Evolutionary conservation across 768 basidiomycete species (phyloP), one percentile per base, ranked within the genome.

Genomic region (Suillus subluteus): DNA sequence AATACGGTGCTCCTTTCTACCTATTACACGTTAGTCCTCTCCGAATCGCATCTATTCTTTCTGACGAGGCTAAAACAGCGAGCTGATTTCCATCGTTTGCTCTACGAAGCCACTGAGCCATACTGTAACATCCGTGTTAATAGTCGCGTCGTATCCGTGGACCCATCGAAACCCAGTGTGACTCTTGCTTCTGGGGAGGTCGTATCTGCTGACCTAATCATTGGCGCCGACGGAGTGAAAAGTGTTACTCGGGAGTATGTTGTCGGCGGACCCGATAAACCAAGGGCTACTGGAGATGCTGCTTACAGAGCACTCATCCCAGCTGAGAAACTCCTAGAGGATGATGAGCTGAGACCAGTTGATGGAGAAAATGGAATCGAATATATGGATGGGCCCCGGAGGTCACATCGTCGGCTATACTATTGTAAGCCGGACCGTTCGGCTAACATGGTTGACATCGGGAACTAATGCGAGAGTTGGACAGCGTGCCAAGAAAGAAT

Each of bases 231-330:
- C 66, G 86, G 86, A 9, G 78, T 85, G 62, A 88, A 85, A 75
- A 88, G 87, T 68, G 66, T 76, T 18, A 70, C 87, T 1, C 83
- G 84, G 2, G 74, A 84, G 69, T 77, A 83, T 43, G 80, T 85
- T 40, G 82, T 88, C 26, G 82, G 86, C 0, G 82, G 81, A 0
- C 76, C 75, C 0, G 79, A 82, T 50, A 80, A 81, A 41, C 79
- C 84, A 0, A 82, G 80, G 0, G 79, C 85, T 6, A 90, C 90
- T 0, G 90, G 89, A 0, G 88, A 91, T 69, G 84, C 87, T 0
- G 88, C 87, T 0, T 90, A 88, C 72, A 82, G 89, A 62, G 84
- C 86, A 5, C 76, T 83, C 38, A 78, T 91, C 44, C 79, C 84
- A 4, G 80, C 86, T 0, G 77, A 72, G 55, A 55, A 77, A 1